Evolutionary conservation across 2,329 filamentous ascomycete genomes (phyloP), one percentile per base, ranked within the genome.

Genomic region (Fusarium ambrosium): DNA sequence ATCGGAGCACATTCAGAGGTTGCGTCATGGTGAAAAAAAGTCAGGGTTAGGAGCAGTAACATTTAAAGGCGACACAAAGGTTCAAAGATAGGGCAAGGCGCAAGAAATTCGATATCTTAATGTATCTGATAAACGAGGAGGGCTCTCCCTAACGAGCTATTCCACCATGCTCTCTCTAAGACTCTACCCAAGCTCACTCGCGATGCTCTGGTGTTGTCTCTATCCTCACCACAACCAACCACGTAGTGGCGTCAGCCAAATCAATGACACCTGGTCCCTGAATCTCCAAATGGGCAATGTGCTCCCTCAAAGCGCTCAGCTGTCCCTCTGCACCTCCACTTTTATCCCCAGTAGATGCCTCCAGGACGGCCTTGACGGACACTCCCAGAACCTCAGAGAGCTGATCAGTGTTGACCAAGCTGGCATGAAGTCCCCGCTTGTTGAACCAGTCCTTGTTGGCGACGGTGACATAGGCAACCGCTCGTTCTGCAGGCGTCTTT

Each of bases 401-500:
- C 13, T 81, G 79, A 0, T 73, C 69, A 2, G 81, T 79, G n/a
- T 84, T 82, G 4, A 86, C 59, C 24, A 87, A 37, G 8, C 72
- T 76, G 0, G 84, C 84, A 11, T 82, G 75, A 4, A 87, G 73
- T 0, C 85, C 84, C 4, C 86, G 79, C 20, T 76, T 72, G 18
- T 79, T 70, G 13, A 88, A 70, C 86, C 86, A 88, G 64, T 87
- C 80, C 53, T 78, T 76, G 61, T 87, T 87, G 1, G 85, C 85
- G 0, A 85, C 84, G 4, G 79, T 78, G 0, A 83, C 76, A 60
- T 87, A 88, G 0, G 83, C 83, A 6, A 79, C 78, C 0, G 85
- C 86, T 11, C 86, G 77, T 69, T 86, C 82, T 2, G 81, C 77
- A 0, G 86, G 82, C 0, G 85, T 86, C 73, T 81, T 81, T 1